Evolutionary conservation across 306 rosid genomes (phyloP).

Genomic region (Aeschynomene evenia): DNA sequence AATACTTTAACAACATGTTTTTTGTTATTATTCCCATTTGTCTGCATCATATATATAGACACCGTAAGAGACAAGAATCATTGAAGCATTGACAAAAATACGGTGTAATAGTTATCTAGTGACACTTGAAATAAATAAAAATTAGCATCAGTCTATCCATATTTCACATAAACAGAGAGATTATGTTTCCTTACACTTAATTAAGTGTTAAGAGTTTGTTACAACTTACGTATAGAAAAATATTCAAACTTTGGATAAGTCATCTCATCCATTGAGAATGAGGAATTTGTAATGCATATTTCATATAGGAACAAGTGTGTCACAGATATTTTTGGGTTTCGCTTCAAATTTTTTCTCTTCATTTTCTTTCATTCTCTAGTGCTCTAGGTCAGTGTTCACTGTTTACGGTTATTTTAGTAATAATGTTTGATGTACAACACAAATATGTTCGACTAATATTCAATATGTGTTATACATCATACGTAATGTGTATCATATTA

Average conservation of each 20-base stretch:
- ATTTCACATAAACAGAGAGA: too few species aligned
- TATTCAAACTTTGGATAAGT: too few species aligned
- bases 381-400: background rate
- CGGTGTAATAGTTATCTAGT: background rate
- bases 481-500: too few species aligned
- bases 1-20: background rate
- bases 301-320: background rate
- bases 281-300: too few species aligned
- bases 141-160: background rate
- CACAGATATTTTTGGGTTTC: background rate
- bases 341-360: background rate
- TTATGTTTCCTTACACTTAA: too few species aligned
- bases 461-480: too few species aligned
- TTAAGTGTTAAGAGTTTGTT: too few species aligned
- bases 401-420: too few species aligned
- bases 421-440: too few species aligned
- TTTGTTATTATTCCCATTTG: conserved; percentile 3
- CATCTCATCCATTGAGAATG: too few species aligned
- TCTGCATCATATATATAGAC: conserved; percentile 1
- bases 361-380: background rate
- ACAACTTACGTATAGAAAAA: too few species aligned
- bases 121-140: background rate
- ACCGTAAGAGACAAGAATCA: conserved; percentile 6
- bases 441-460: too few species aligned
- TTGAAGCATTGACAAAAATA: conserved; percentile 3